Evolutionary conservation across 1,284 basidiomycete genomes (phyloP).

Genomic region (Butyriboletus appendiculatus): DNA sequence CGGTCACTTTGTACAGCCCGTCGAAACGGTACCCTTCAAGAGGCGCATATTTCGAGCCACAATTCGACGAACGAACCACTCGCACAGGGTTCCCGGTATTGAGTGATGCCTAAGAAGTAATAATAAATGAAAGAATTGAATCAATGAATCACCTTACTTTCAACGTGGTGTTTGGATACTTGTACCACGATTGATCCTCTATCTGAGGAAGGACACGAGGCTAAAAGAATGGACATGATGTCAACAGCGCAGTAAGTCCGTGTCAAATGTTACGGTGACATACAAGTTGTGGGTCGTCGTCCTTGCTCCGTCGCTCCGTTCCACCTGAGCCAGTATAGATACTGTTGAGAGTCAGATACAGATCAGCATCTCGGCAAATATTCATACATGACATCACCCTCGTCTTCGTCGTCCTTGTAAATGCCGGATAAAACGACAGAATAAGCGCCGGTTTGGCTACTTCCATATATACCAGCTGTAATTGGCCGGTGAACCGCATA

Average conservation of each 20-base stretch:
- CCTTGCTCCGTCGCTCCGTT: slow-evolving; percentile 5
- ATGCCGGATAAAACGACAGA: slow-evolving; percentile 22
- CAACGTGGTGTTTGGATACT: slow-evolving; percentile 16
- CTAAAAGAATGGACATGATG: slow-evolving; percentile 7
- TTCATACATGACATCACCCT: slow-evolving; percentile 28
- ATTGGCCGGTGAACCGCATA: slow-evolving; percentile 20
- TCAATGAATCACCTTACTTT: slow-evolving; percentile 10
- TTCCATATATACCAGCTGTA: slow-evolving; percentile 26
- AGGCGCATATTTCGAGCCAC: slow-evolving; percentile 27
- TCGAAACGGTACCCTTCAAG: slow-evolving; percentile 28
- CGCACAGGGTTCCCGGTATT: slow-evolving; percentile 21
- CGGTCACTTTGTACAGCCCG: slow-evolving; percentile 26
- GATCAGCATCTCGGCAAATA: not conserved
- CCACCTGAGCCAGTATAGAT: slow-evolving; percentile 34
- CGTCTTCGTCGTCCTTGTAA: slow-evolving; percentile 29
- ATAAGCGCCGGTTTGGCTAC: slow-evolving; percentile 4
- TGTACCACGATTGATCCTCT: slow-evolving; percentile 28
- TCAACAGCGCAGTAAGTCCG: not conserved
- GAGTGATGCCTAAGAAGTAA: slow-evolving; percentile 19
- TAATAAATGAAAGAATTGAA: not conserved
- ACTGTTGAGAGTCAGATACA: slow-evolving; percentile 13
- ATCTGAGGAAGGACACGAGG: slow-evolving; percentile 19
- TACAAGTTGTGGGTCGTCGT: slow-evolving; percentile 20
- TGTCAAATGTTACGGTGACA: not conserved
- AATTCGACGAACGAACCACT: slow-evolving; percentile 26